Conservation (phyloP, 176 grass and related monocot species). For the Secale cereale region DNA sequence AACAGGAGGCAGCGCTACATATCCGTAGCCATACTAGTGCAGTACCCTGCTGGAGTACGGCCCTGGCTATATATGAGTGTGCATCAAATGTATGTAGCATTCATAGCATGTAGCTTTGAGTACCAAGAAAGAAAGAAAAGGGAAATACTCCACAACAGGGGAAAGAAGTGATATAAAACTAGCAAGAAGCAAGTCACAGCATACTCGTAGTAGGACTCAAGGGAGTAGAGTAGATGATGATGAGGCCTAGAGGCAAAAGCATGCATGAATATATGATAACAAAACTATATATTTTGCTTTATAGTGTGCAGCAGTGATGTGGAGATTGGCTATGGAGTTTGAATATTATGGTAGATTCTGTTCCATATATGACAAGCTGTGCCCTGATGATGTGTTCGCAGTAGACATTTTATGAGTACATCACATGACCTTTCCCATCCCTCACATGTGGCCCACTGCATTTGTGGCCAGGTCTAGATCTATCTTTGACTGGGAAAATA, state of each 20-base stretch:
- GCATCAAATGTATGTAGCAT: background rate
- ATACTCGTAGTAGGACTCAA: background rate
- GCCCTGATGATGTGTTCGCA: conserved; percentile 46
- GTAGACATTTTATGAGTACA: conserved; percentile 73
- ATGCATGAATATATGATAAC: conserved; percentile 9
- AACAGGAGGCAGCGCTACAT: conserved; percentile 22
- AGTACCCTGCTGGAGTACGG: conserved; percentile 7
- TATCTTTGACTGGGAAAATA: conserved; percentile 69
- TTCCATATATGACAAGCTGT: conserved; percentile 79
- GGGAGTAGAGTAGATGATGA: background rate
- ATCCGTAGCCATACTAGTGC: conserved; percentile 4
- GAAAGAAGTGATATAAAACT: conserved; percentile 4
- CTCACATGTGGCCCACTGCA: conserved; percentile 81
- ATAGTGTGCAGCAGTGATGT: conserved; percentile 21
- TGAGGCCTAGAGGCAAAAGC: conserved; percentile 22
- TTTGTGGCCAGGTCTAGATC: conserved; percentile 75
- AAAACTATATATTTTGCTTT: conserved; percentile 17
- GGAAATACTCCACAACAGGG: background rate
- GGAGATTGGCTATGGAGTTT: conserved; percentile 50
- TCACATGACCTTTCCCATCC: conserved; percentile 80
- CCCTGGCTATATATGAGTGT: background rate
- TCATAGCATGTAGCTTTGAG: background rate
- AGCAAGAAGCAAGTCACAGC: conserved; percentile 21
- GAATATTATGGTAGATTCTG: conserved; percentile 93
- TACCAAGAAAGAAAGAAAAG: conserved; percentile 4